A percentile compares a stretch with the other conserved stretches of the same genome.
These are phyloP conservation scores for Nannizzia gypsea DNA, from an alignment of 2,329 filamentous ascomycete genomes.

Conservation along the genomic window DNA sequence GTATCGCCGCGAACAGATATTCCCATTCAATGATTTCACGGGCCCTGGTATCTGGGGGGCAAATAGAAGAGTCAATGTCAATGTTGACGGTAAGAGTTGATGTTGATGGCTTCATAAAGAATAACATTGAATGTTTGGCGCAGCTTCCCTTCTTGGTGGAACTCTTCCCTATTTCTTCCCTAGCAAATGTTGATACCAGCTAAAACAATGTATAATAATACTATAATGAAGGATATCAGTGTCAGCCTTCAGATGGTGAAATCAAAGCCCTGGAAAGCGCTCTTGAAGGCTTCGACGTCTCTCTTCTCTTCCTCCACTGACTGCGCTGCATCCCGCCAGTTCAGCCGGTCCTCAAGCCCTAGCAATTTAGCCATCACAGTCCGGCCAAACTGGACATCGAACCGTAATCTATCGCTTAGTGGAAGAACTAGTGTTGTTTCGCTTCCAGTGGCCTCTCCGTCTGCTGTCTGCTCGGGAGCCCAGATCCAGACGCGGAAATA, in stretches of 20 bases:
- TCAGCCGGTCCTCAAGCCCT: constrained; percentile 60
- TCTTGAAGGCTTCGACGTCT: constrained; percentile 69
- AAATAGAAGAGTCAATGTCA: background rate
- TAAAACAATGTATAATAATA: background rate
- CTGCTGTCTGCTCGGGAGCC: constrained; percentile 30
- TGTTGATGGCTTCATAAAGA: background rate
- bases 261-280: constrained; percentile 74
- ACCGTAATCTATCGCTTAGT: constrained; percentile 58
- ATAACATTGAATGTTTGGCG: background rate
- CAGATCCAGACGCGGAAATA: constrained; percentile 79
- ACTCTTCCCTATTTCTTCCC: background rate
- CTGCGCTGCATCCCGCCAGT: constrained; percentile 80
- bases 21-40: background rate
- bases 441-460: constrained; percentile 9
- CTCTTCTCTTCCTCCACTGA: constrained; percentile 62
- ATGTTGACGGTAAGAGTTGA: background rate
- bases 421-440: constrained; percentile 64
- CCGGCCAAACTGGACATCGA: constrained; percentile 84
- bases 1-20: background rate
- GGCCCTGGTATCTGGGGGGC: background rate
- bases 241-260: constrained; percentile 47
- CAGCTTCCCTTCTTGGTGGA: background rate
- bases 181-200: background rate
- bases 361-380: constrained; percentile 81
- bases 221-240: background rate